Evolutionary conservation across 495 filamentous ascomycete species (phyloP).

Genomic region (Recurvomyces mirabilis): DNA sequence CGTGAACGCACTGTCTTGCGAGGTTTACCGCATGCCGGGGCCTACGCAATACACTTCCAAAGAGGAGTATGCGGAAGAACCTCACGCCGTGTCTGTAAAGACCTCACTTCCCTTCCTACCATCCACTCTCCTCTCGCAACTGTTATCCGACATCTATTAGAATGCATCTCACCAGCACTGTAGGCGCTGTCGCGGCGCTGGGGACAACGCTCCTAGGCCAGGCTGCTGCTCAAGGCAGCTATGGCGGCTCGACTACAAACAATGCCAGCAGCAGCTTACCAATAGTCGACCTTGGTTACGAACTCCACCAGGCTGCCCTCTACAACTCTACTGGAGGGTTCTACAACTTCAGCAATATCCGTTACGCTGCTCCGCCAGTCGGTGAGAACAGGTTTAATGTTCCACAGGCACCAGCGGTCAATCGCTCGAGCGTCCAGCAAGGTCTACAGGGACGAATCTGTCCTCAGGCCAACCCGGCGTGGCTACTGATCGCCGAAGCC

Average conservation of each 20-base stretch:
- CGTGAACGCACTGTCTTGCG: too few relatives aligned
- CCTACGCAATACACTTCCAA: not conserved
- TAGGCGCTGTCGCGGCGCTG: not conserved
- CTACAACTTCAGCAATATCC: slow-evolving; percentile 52
- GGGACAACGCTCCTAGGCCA: not conserved
- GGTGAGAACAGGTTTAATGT: slow-evolving; percentile 42
- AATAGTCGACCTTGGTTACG: slow-evolving; percentile 42
- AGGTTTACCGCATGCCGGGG: not conserved
- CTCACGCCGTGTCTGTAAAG: too few relatives aligned
- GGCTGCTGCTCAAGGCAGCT: not conserved
- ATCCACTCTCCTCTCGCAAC: not conserved
- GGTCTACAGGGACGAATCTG: slow-evolving; percentile 39
- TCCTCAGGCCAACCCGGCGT: slow-evolving; percentile 40
- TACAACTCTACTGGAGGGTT: slow-evolving; percentile 35
- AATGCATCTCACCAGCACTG: not conserved
- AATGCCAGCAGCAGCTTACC: slow-evolving; percentile 23
- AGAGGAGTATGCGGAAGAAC: too few relatives aligned
- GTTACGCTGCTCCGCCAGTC: slow-evolving; percentile 46
- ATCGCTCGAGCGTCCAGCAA: slow-evolving; percentile 32
- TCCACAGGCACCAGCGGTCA: slow-evolving; percentile 30
- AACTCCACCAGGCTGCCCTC: slow-evolving; percentile 37
- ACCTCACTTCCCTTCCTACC: not conserved
- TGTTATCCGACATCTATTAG: not conserved
- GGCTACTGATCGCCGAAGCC: slow-evolving; percentile 29
- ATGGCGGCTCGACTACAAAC: not conserved